Percentiles rank a stretch among this genome's conserved stretches.
Conservation (phyloP, 2,329 filamentous ascomycete species). For the Verticillium zaregamsianum region DNA sequence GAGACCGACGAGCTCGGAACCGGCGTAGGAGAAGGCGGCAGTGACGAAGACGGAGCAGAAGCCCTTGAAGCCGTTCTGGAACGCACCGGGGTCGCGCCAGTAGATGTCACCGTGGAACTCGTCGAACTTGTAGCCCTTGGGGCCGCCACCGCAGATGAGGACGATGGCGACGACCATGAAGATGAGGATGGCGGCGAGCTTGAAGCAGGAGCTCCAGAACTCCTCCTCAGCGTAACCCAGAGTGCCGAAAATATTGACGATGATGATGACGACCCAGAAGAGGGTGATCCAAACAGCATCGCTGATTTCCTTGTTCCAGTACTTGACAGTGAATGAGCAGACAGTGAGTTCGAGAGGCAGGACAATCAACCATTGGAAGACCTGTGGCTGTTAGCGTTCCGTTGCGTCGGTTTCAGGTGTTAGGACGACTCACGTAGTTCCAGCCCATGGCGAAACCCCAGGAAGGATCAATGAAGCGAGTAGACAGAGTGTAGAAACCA, state of each 20-base stretch:
- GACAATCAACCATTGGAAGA: conserved; percentile 47
- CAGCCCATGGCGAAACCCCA: conserved; percentile 54
- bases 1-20: conserved; percentile 65
- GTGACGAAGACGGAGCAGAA: conserved; percentile 67
- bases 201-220: conserved; percentile 51
- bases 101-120: conserved; percentile 37
- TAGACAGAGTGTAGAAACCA: conserved; percentile 59
- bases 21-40: conserved; percentile 64
- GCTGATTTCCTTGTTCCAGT: conserved; percentile 43
- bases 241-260: conserved; percentile 53
- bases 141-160: conserved; percentile 54
- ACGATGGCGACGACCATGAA: conserved; percentile 60
- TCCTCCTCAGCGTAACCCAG: conserved; percentile 52
- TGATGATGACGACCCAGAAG: conserved; percentile 44
- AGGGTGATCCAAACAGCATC: conserved; percentile 49
- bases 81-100: conserved; percentile 44
- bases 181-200: conserved; percentile 52
- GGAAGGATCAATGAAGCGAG: conserved; percentile 58
- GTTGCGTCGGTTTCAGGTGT: background rate
- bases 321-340: conserved; percentile 44
- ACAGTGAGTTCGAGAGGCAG: conserved; percentile 48
- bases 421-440: conserved; percentile 29
- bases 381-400: conserved; percentile 15
- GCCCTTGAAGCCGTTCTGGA: conserved; percentile 67
- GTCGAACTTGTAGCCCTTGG: conserved; percentile 34